A percentile compares a stretch with the other conserved stretches of the same genome.
Evolutionary conservation across 1,139 yeast genomes (phyloP).

Genomic region (Magnusiomyces sp.): DNA sequence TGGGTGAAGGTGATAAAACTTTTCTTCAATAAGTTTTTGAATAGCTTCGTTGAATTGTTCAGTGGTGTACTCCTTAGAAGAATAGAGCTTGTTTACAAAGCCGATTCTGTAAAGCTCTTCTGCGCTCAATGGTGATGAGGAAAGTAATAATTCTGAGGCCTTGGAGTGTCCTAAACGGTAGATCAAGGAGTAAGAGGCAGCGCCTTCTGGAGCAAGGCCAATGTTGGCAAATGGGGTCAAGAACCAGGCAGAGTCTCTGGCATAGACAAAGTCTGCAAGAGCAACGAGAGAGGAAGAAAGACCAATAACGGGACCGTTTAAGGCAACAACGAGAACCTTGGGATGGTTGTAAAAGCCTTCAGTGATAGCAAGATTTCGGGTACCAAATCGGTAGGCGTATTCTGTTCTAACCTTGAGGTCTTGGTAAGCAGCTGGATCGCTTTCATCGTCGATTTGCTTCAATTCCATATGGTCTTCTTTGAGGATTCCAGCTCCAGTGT

Average conservation of each 20-base stretch:
- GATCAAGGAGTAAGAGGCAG: conserved; percentile 59
- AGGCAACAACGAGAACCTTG: conserved; percentile 64
- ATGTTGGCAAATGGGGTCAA: conserved; percentile 75
- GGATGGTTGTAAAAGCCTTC: conserved; percentile 62
- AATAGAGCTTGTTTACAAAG: conserved; percentile 50
- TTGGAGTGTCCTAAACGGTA: conserved; percentile 64
- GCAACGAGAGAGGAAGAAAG: conserved; percentile 66
- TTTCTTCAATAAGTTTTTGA: conserved; percentile 36
- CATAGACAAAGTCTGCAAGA: conserved; percentile 69
- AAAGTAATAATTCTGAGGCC: conserved; percentile 65
- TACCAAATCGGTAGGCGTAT: conserved; percentile 51
- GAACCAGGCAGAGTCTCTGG: conserved; percentile 53
- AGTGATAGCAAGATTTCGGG: conserved; percentile 64
- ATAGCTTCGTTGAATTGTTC: conserved; percentile 59
- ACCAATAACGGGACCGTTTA: conserved; percentile 87
- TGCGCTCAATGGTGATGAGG: conserved; percentile 59
- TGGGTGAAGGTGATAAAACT: conserved; percentile 38
- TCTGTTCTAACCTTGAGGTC: conserved; percentile 4
- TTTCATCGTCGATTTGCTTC: conserved; percentile 15
- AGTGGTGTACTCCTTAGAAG: conserved; percentile 38
- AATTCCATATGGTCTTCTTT: conserved; percentile 22
- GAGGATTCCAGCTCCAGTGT: conserved; percentile 26
- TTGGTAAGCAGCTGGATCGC: conserved; percentile 10
- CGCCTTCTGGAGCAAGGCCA: conserved; percentile 83
- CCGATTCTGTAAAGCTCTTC: conserved; percentile 52